phyloP scores from a whole-genome alignment of 1,284 basidiomycete species.

The Kwoniella shivajii region DNA sequence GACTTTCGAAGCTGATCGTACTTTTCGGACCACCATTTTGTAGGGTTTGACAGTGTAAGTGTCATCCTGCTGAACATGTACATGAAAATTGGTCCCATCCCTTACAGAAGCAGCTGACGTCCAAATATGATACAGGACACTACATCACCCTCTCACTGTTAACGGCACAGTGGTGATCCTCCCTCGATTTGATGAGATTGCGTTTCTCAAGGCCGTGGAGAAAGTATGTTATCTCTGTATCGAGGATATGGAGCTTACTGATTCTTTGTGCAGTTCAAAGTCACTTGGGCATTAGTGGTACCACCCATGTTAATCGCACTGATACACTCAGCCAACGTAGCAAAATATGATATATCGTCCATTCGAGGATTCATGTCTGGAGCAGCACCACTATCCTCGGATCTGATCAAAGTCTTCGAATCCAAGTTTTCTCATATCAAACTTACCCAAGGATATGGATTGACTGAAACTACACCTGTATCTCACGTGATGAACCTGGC shows the following conservation, averaged over 20 bases:
- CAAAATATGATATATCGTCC: conserved; percentile 68
- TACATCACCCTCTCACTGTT: conserved; percentile 64
- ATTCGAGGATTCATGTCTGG: conserved; percentile 69
- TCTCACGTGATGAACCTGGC: conserved; percentile 47
- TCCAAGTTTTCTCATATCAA: conserved; percentile 26
- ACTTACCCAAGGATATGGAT: conserved; percentile 55
- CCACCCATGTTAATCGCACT: conserved; percentile 75
- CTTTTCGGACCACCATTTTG: not conserved
- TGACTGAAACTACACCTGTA: conserved; percentile 58
- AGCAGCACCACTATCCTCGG: conserved; percentile 73
- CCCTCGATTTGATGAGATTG: conserved; percentile 61
- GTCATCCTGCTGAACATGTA: not conserved
- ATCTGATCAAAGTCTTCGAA: conserved; percentile 39
- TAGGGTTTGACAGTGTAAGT: conserved; percentile 26
- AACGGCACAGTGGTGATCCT: conserved; percentile 69
- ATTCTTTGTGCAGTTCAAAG: conserved; percentile 61
- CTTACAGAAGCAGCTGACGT: not conserved
- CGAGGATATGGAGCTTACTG: not conserved
- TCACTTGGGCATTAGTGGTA: conserved; percentile 69
- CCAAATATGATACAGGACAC: conserved; percentile 3
- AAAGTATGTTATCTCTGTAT: conserved; percentile 49
- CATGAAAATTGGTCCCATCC: not conserved
- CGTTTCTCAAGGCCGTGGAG: conserved; percentile 70
- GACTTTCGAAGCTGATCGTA: not conserved
- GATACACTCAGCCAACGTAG: conserved; percentile 60